Conservation (phyloP, 2,329 filamentous ascomycete species). For the Penicillium crustosum region DNA sequence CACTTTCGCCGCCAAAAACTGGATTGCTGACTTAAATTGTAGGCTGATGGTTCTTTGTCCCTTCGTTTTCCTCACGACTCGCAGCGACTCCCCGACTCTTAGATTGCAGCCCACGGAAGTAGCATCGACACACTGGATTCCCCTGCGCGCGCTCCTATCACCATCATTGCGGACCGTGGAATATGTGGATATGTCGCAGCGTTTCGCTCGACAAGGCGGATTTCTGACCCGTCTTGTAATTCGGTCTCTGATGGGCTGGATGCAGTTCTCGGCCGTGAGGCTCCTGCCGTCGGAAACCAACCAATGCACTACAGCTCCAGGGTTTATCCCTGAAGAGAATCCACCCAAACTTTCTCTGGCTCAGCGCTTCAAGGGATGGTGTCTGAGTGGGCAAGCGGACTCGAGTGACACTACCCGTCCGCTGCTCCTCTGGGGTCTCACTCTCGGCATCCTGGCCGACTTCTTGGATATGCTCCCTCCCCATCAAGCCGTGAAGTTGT, state of each 20-base stretch:
- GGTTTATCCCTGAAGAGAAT: conserved; percentile 47
- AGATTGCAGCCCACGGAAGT: conserved; percentile 68
- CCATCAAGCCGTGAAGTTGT: conserved; percentile 59
- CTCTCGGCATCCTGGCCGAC: conserved; percentile 65
- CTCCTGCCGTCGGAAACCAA: conserved; percentile 62
- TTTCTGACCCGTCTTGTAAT: conserved; percentile 56
- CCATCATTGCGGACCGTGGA: conserved; percentile 61
- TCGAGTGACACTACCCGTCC: conserved; percentile 43
- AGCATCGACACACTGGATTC: conserved; percentile 68
- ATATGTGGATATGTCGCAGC: conserved; percentile 63
- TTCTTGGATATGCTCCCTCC: conserved; percentile 68
- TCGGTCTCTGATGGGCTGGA: conserved; percentile 60
- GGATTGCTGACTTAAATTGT: conserved; percentile 16
- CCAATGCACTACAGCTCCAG: conserved; percentile 55
- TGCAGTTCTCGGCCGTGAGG: conserved; percentile 66
- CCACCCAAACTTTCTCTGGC: conserved; percentile 23
- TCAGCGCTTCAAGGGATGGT: conserved; percentile 31
- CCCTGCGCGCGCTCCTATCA: conserved; percentile 61
- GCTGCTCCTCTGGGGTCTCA: conserved; percentile 67
- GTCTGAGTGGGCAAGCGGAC: conserved; percentile 30
- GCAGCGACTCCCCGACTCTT: conserved; percentile 56
- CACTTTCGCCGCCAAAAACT: background rate
- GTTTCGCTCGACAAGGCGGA: conserved; percentile 58
- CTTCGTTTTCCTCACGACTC: conserved; percentile 64
- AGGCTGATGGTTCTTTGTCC: conserved; percentile 70